These are phyloP conservation scores for Cardiospermum halicacabum DNA, from an alignment of 345 rosid species.

Conservation along the genomic window DNA sequence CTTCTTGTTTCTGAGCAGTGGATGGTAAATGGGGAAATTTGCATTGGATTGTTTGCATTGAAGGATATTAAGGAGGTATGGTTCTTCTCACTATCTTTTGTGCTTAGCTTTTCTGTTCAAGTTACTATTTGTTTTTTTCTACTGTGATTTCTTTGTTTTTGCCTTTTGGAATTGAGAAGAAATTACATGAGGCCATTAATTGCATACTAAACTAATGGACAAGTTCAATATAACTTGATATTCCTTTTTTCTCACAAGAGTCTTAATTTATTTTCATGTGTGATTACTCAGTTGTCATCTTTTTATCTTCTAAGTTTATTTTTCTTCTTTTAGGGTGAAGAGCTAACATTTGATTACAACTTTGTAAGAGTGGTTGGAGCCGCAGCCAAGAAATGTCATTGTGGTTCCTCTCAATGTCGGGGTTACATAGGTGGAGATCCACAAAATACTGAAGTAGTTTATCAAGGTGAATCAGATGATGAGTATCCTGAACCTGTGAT, in stretches of 20 bases:
- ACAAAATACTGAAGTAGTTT: conserved; percentile 60
- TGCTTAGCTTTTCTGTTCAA: neutral
- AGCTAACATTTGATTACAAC: conserved; percentile 95
- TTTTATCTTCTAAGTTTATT: conserved; percentile 10
- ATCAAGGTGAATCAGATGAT: conserved; percentile 97
- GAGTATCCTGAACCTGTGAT: conserved; percentile 92
- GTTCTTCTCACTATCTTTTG: conserved; percentile 5
- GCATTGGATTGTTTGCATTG: conserved; percentile 88
- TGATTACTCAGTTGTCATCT: conserved; percentile 8
- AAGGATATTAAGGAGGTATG: conserved; percentile 84
- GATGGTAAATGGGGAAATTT: conserved; percentile 99
- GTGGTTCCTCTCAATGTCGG: conserved; percentile 80
- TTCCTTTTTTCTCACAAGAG: neutral
- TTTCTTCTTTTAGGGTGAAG: conserved; percentile 68
- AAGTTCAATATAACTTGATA: neutral
- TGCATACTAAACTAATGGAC: neutral
- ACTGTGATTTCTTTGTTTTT: neutral
- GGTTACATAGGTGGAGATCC: conserved; percentile 99
- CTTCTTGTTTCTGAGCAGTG: conserved; percentile 51
- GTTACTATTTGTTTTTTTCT: neutral
- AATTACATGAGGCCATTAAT: neutral
- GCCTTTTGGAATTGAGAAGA: neutral
- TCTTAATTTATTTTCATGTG: neutral
- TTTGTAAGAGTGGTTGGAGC: conserved; percentile 98
- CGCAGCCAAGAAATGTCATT: conserved; percentile 94